Evolutionary conservation across 2,329 filamentous ascomycete species (phyloP), one percentile per base, ranked within the genome.

Genomic region (Amphichorda felina): DNA sequence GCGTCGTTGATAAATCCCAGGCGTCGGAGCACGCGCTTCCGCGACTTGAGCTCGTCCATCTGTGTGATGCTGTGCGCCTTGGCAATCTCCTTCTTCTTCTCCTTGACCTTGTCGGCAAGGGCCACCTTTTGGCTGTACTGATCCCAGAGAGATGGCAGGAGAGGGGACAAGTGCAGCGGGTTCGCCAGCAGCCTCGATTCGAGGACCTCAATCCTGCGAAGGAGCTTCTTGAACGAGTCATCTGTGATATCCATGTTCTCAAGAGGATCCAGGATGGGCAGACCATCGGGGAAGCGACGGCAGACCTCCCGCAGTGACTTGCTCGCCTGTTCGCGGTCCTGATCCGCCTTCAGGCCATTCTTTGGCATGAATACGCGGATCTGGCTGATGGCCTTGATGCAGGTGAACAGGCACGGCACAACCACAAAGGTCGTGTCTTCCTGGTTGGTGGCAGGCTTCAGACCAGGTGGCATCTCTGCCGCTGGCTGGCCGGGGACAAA

Each of bases 171-270:
- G 57, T 98, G 89, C 13, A 98, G 70, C 4, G 89, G 87, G 55
- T 94, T 96, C 11, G 84, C 75, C 19, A 96, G 63, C 16, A 98
- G 67, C 35, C 85, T 79, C 5, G 89, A 91, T 60, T 98, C 91
- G 2, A 98, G 73, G 9, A 96, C 84, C 60, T 98, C 91, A 41
- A 98, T 95, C 74, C 96, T 96, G 59, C 87, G 66, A 38, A 96
- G 72, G 4, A 95, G 73, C 54, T 87, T 86, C 67, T 93, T 95
- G 65, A 98, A 96, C 0, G 77, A 79, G 2, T 94, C 87, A 49
- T 96, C 91, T 4, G 70, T 80, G 49, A 98, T 96, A 19, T 77
- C 74, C 91, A 98, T 96, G 51, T 95, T 88, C 56, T 96, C 88
- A 27, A 98, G 80, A 0, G 91, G 91, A 50, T 98, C 91, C 14